Base-by-base conservation (phyloP, 306 rosid species). In the Gynostemma pentaphyllum region DNA sequence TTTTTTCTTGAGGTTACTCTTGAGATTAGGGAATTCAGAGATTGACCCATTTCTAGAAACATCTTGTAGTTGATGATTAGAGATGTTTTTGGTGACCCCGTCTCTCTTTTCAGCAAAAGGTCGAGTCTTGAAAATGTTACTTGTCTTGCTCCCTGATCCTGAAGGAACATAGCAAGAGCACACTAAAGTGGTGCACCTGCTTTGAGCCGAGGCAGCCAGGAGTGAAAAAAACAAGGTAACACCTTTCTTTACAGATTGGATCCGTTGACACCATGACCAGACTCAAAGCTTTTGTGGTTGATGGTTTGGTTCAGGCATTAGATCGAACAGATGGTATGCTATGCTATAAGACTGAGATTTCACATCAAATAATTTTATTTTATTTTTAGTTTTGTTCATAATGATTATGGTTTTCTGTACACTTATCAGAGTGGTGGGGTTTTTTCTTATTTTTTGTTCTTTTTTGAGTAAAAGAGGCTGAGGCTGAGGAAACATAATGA, bases 111-210 rank as follows among this genome's bases (percentile, higher is more conserved):
- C 71, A 18, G 46, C 70, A 32, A 14, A 32, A 37, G 54, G 55
- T 10, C 44, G 74, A 53, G 61, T 62, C 62, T 53, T 69, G 41
- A 26, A 54, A 40, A 14, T 30, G 45, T n/a, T 66, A 59, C 9
- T 46, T 60, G 54, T 32, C 67, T 41, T 67, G 27, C 51, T 68
- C 71, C 69, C 72, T 40, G 34, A 50, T 49, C 51, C 60, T 39
- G 81, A 68, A 45, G 77, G 74, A 29, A 49, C 81, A 48, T 68
- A 76, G 77, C 81, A 76, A 72, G 77, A 76, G 63, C 77, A 72
- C 70, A 68, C 81, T 45, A 72, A 52, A 62, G 77, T 68, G n/a
- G 77, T 72, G 81, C 81, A 76, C 68, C 66, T 68, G 77, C 62
- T 72, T 52, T 69, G 68, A 55, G 80, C 71, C 74, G 68, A 45